Conservation (phyloP, 768 basidiomycete genomes). For the Phallus indusiatus region DNA sequence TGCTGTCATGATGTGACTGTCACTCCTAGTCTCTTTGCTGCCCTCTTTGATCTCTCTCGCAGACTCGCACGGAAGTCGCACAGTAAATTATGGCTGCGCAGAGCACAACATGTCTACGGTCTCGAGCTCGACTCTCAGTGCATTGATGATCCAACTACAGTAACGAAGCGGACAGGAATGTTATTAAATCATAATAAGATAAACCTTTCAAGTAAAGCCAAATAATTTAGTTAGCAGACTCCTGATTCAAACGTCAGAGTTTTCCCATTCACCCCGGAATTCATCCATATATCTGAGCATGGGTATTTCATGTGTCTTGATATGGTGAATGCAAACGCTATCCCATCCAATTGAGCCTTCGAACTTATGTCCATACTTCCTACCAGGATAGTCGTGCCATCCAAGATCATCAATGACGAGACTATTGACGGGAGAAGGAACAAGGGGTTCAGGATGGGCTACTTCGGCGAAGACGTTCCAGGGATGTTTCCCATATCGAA, state of each 20-base stretch:
- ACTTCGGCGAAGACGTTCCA: not conserved
- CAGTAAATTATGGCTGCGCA: no score
- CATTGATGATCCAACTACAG: no score
- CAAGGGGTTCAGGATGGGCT: not conserved
- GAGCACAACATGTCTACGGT: no score
- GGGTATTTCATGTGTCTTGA: not conserved
- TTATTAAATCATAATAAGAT: no score
- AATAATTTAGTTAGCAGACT: no score
- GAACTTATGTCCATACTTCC: not conserved
- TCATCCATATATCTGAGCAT: not conserved
- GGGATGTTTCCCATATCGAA: not conserved
- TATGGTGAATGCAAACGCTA: constrained; percentile 2
- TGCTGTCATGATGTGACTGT: no score
- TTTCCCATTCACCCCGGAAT: not conserved
- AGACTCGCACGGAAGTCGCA: no score
- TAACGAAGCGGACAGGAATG: no score
- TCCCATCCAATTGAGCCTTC: not conserved
- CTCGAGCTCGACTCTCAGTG: no score
- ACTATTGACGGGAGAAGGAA: not conserved
- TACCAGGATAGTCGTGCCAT: not conserved
- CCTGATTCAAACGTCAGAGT: not conserved
- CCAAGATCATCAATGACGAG: not conserved
- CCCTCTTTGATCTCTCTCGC: no score
- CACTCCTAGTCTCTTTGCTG: no score
- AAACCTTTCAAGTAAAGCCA: no score